phyloP scores from a whole-genome alignment of 140 eudicot genomes.

The Senecio squalidus region DNA sequence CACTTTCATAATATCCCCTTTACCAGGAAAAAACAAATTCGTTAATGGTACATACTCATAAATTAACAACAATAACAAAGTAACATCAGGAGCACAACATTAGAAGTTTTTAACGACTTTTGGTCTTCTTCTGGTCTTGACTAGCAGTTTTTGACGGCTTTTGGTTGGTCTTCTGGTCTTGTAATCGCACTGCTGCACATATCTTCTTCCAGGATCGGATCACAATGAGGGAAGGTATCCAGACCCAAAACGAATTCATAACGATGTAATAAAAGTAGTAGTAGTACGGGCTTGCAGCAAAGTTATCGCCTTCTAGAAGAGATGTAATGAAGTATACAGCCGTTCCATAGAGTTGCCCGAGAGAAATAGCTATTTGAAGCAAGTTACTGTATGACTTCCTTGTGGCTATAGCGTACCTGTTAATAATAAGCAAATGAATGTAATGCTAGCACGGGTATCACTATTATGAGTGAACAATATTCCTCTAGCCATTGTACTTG shows the following conservation, averaged over 20 bases:
- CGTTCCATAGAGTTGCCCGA: slow-evolving; percentile 92
- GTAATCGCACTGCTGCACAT: slow-evolving; percentile 47
- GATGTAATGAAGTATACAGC: slow-evolving; percentile 73
- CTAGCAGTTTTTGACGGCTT: slow-evolving; percentile 28
- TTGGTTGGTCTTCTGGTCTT: slow-evolving; percentile 62
- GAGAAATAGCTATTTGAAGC: slow-evolving; percentile 69
- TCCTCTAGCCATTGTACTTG: background rate
- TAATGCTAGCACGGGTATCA: background rate
- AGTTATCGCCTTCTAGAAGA: slow-evolving; percentile 74
- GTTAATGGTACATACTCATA: slow-evolving; percentile 9
- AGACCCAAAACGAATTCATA: slow-evolving; percentile 72
- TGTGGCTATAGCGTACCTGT: slow-evolving; percentile 87
- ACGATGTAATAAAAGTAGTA: slow-evolving; percentile 64
- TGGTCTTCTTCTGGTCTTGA: slow-evolving; percentile 60
- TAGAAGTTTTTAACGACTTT: slow-evolving; percentile 34
- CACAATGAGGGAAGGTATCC: slow-evolving; percentile 62
- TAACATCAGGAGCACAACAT: background rate
- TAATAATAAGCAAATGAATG: slow-evolving; percentile 6
- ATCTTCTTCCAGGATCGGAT: slow-evolving; percentile 89
- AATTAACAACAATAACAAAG: slow-evolving; percentile 14
- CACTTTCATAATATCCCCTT: slow-evolving; percentile 13
- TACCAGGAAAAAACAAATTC: background rate
- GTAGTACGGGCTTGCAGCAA: slow-evolving; percentile 46
- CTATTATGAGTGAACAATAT: background rate
- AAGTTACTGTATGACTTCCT: slow-evolving; percentile 70